Conservation (phyloP, 305 asterid species). For the Monarda citriodora region DNA sequence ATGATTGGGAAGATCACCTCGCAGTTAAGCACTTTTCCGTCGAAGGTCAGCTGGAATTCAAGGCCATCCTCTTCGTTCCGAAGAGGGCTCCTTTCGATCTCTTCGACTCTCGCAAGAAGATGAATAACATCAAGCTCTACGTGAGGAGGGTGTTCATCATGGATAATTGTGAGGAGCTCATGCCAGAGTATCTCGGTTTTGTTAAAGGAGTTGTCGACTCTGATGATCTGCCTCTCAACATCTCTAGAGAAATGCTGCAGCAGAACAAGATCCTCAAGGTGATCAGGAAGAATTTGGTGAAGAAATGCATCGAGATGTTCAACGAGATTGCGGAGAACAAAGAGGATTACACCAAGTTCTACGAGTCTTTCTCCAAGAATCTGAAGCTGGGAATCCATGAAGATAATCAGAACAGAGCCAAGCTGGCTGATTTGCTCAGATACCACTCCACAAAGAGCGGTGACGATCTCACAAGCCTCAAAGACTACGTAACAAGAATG, state of each 20-base stretch:
- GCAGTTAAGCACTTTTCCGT: constrained; percentile 71
- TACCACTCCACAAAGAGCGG: constrained; percentile 56
- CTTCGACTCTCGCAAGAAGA: constrained; percentile 45
- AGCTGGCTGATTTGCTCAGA: constrained; percentile 48
- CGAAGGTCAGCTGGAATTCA: constrained; percentile 67
- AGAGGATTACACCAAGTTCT: constrained; percentile 61
- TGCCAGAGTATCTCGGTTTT: constrained; percentile 55
- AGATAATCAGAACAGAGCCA: constrained; percentile 54
- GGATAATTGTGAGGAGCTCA: constrained; percentile 70
- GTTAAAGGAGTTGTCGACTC: constrained; percentile 64
- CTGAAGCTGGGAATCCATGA: constrained; percentile 63
- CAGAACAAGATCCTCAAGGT: constrained; percentile 57
- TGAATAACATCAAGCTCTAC: constrained; percentile 61
- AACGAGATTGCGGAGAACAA: constrained; percentile 61
- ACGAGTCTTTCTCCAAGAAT: constrained; percentile 57
- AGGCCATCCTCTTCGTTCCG: constrained; percentile 60
- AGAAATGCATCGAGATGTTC: constrained; percentile 66
- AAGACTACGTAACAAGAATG: constrained; percentile 64
- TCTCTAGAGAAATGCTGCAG: constrained; percentile 58
- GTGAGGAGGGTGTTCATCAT: constrained; percentile 66
- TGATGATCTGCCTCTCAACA: constrained; percentile 53
- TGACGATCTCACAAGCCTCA: constrained; percentile 50
- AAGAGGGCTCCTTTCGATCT: constrained; percentile 62
- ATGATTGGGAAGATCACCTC: constrained; percentile 69
- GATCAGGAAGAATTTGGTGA: constrained; percentile 53